phyloP scores from a whole-genome alignment of 2,329 filamentous ascomycete genomes.

The Xylaria sp. region DNA sequence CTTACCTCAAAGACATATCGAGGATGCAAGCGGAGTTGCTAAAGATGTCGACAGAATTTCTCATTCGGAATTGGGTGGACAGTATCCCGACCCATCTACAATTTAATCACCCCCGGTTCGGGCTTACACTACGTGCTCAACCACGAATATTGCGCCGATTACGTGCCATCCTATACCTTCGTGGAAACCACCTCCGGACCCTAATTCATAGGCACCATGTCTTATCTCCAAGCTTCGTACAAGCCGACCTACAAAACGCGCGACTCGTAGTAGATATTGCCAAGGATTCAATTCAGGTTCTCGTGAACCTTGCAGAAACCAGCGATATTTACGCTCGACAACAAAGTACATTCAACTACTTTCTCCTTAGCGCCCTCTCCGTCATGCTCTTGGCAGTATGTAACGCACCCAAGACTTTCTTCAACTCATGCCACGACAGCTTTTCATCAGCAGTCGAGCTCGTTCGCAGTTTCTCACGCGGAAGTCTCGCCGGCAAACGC shows the following conservation, averaged over 20 bases:
- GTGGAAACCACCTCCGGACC: neutral
- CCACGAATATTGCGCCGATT: neutral
- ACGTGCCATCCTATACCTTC: neutral
- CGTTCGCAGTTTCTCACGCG: conserved; percentile 3
- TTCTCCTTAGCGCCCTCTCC: conserved; percentile 18
- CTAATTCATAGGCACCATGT: neutral
- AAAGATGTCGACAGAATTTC: neutral
- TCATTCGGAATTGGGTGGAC: neutral
- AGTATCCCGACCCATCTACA: neutral
- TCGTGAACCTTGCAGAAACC: conserved; percentile 23
- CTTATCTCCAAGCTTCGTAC: neutral
- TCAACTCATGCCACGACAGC: conserved; percentile 13
- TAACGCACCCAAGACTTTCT: conserved; percentile 23
- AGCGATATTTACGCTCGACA: conserved; percentile 23
- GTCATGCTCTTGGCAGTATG: conserved; percentile 25
- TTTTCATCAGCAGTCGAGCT: conserved; percentile 10
- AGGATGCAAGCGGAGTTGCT: neutral
- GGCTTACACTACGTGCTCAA: neutral
- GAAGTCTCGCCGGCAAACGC: conserved; percentile 16
- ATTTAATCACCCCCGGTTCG: neutral
- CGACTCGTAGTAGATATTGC: neutral
- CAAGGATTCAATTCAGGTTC: conserved; percentile 21
- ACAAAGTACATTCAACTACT: conserved; percentile 23
- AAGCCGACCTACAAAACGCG: neutral
- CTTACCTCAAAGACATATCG: neutral